Evolutionary conservation across 73 alveolate genomes (phyloP).

Genomic region (Halteria grandinella): DNA sequence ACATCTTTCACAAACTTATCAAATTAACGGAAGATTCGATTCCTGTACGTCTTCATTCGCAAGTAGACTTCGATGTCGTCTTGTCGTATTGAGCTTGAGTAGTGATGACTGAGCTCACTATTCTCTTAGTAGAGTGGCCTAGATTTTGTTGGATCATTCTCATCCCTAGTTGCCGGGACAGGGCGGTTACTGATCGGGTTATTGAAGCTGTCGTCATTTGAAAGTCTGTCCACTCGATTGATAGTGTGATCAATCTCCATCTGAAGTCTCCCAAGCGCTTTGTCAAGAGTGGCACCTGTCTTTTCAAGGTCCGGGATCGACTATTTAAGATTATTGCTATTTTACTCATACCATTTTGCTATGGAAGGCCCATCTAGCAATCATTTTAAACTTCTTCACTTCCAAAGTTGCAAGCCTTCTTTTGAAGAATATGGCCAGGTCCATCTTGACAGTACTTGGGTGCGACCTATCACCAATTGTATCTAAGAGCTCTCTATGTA

Average conservation of each 20-base stretch:
- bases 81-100: slow-evolving; percentile 31
- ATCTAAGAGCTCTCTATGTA: slow-evolving; percentile 24
- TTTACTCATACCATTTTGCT: not conserved
- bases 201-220: slow-evolving; percentile 22
- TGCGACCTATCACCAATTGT: slow-evolving; percentile 60
- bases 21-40: slow-evolving; percentile 38
- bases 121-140: slow-evolving; percentile 68
- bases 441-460: slow-evolving; percentile 48
- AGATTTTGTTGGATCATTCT: slow-evolving; percentile 43
- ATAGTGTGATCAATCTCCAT: slow-evolving; percentile 48
- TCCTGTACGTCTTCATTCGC: slow-evolving; percentile 49
- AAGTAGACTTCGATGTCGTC: slow-evolving; percentile 68
- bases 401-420: slow-evolving; percentile 49
- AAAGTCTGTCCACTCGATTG: slow-evolving; percentile 57
- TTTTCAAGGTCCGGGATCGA: slow-evolving; percentile 61
- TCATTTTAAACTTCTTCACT: slow-evolving; percentile 50
- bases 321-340: not conserved
- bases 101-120: too few relatives aligned
- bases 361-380: slow-evolving; percentile 65
- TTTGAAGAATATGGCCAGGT: slow-evolving; percentile 39
- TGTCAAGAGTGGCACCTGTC: slow-evolving; percentile 56
- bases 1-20: slow-evolving; percentile 24
- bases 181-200: slow-evolving; percentile 39
- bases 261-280: slow-evolving; percentile 28
- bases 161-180: slow-evolving; percentile 64